Evolutionary conservation across 2,329 filamentous ascomycete species (phyloP).

Genomic region (Elsinoe perseae): DNA sequence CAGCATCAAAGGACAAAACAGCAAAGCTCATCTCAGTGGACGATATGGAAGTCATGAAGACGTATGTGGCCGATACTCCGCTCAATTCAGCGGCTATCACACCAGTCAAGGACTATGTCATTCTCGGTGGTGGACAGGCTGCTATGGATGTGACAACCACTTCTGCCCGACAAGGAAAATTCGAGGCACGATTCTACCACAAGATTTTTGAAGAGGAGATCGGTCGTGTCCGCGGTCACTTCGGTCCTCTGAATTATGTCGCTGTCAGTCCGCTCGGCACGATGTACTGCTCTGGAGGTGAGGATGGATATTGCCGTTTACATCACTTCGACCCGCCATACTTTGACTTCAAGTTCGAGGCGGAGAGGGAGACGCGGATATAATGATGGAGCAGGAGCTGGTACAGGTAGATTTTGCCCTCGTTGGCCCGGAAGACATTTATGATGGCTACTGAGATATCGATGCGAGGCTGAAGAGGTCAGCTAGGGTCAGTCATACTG

Average conservation of each 20-base stretch:
- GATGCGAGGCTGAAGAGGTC: neutral
- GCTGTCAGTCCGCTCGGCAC: conserved; percentile 86
- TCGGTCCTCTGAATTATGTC: conserved; percentile 93
- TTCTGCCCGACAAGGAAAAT: conserved; percentile 90
- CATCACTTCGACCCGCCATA: conserved; percentile 98
- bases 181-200: conserved; percentile 99
- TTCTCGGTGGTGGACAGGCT: conserved; percentile 94
- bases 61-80: conserved; percentile 83
- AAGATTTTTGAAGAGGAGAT: conserved; percentile 99
- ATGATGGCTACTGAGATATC: neutral
- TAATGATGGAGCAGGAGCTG: neutral
- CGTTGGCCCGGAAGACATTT: too few relatives aligned
- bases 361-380: conserved; percentile 67
- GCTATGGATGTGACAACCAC: conserved; percentile 99
- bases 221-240: conserved; percentile 91
- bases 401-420: too few relatives aligned
- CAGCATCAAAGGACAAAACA: conserved; percentile 94
- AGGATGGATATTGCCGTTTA: conserved; percentile 96
- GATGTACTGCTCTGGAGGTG: conserved; percentile 88
- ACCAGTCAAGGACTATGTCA: conserved; percentile 93
- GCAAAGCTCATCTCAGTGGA: conserved; percentile 83
- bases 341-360: conserved; percentile 98
- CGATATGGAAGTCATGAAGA: conserved; percentile 88
- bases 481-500: neutral
- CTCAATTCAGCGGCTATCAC: conserved; percentile 94